Evolutionary conservation across 257 asterid species (phyloP).

Genomic region (Nicotiana undulata): DNA sequence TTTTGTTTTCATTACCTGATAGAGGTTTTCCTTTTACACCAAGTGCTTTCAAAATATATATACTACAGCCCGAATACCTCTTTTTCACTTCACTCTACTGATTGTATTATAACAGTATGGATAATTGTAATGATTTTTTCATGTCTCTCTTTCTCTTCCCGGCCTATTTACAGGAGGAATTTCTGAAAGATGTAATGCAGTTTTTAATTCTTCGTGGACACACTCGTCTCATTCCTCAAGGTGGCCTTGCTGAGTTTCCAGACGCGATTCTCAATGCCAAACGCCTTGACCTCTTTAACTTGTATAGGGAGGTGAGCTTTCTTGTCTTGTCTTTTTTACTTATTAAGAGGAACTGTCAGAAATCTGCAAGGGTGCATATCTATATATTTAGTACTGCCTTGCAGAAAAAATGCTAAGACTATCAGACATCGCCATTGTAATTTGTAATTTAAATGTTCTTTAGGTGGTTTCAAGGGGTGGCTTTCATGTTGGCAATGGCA

Average conservation of each 20-base stretch:
- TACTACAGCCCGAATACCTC: background rate
- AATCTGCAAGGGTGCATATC: background rate
- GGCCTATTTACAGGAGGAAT: conserved; percentile 60
- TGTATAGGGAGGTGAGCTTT: conserved; percentile 87
- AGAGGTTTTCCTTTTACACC: background rate
- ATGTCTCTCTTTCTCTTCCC: background rate
- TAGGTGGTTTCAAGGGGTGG: conserved; percentile 99
- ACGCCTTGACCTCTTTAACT: conserved; percentile 92
- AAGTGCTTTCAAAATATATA: background rate
- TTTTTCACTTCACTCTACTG: background rate
- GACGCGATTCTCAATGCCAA: conserved; percentile 98
- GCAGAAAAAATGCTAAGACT: background rate
- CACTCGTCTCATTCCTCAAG: conserved; percentile 96
- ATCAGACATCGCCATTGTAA: background rate
- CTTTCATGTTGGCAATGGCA: conserved; percentile 96
- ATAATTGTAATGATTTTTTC: background rate
- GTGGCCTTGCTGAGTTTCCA: conserved; percentile 94
- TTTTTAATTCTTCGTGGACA: conserved; percentile 94
- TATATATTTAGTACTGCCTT: background rate
- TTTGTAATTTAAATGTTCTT: conserved; percentile 4
- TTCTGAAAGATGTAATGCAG: conserved; percentile 93
- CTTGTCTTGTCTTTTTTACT: background rate
- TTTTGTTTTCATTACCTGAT: background rate
- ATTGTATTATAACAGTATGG: background rate
- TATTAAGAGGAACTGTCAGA: background rate